A percentile compares a stretch with the other conserved stretches of the same genome.
phyloP scores from a whole-genome alignment of 352 stramenopile genomes.

The Phytophthora boehmeriae region DNA sequence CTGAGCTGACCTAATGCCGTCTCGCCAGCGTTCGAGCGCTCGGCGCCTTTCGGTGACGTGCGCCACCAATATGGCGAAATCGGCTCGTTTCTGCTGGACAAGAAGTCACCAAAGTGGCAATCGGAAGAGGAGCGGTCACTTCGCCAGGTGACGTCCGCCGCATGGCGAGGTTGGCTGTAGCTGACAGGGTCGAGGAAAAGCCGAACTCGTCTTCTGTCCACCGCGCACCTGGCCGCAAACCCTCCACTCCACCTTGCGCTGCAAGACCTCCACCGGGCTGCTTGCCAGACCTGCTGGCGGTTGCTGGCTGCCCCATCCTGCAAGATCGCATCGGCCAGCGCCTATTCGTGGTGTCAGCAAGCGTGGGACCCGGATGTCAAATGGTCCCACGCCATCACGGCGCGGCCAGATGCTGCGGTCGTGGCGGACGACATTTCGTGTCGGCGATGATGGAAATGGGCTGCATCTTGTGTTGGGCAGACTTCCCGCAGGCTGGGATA shows the following conservation, averaged over 20 bases:
- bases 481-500: too few relatives aligned
- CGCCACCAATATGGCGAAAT: constrained; percentile 40
- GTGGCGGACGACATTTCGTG: too few relatives aligned
- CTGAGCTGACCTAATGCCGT: constrained; percentile 27
- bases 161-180: constrained; percentile 20
- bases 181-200: neutral
- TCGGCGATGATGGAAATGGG: neutral
- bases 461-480: neutral
- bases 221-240: neutral
- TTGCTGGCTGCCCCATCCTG: constrained; percentile 5
- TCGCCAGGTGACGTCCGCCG: too few relatives aligned
- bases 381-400: constrained; percentile 25
- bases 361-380: constrained; percentile 7
- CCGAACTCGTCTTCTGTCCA: neutral
- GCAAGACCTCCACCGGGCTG: neutral
- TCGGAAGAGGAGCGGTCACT: constrained; percentile 30
- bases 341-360: constrained; percentile 6
- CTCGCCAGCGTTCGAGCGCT: neutral
- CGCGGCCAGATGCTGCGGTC: neutral
- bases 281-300: too few relatives aligned
- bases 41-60: constrained; percentile 37
- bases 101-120: constrained; percentile 31
- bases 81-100: constrained; percentile 31
- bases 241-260: neutral
- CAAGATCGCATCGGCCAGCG: constrained; percentile 8